These are phyloP conservation scores for Uromyces viciae-fabae DNA, from an alignment of 1,284 basidiomycete genomes.

Conservation along the genomic window DNA sequence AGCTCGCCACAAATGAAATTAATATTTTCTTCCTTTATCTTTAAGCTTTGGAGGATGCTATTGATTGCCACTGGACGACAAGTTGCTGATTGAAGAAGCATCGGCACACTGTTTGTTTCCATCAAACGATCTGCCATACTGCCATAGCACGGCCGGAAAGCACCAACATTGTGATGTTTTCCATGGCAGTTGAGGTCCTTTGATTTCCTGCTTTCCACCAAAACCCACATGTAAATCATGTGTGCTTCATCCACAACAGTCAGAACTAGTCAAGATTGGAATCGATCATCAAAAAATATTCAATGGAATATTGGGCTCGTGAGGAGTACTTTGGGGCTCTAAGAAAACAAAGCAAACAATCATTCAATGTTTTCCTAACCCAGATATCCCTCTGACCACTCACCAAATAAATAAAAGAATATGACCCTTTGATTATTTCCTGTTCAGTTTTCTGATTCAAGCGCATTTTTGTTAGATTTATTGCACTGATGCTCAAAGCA, in stretches of 20 bases:
- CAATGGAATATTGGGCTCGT: not conserved
- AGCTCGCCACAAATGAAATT: not conserved
- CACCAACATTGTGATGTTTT: not conserved
- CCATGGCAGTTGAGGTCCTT: not conserved
- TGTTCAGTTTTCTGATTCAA: not conserved
- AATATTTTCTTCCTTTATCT: not conserved
- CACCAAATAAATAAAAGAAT: slow-evolving; percentile 9
- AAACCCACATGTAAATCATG: not conserved
- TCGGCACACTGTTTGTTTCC: not conserved
- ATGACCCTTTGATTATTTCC: not conserved
- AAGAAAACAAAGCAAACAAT: not conserved
- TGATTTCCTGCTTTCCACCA: not conserved
- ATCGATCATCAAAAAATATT: not conserved
- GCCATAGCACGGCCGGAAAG: not conserved
- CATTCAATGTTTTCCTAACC: not conserved
- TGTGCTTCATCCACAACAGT: not conserved
- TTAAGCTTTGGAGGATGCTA: not conserved
- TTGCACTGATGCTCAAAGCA: not conserved
- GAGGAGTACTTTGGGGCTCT: slow-evolving; percentile 12
- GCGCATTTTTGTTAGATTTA: slow-evolving; percentile 5
- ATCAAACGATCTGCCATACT: not conserved
- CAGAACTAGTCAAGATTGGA: not conserved
- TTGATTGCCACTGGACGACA: not conserved
- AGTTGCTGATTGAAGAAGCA: not conserved
- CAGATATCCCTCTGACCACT: not conserved